Base-by-base conservation (phyloP, 345 rosid species). In the Microcos paniculata region DNA sequence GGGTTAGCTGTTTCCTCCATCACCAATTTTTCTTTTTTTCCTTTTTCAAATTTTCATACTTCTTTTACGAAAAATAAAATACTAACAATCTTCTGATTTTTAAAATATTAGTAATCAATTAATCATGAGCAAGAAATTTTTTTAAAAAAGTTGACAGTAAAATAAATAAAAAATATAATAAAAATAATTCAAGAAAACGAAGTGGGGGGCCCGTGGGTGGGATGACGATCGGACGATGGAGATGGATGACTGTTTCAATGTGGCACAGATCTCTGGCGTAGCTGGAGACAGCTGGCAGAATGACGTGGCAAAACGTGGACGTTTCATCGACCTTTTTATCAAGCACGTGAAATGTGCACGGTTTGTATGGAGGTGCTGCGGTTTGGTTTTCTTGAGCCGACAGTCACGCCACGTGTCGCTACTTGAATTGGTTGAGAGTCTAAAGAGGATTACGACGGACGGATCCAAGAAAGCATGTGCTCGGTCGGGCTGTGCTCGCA, bases 331-430 rank as follows among this genome's bases (percentile, higher is more conserved):
- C 30, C 31, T 10, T 26, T 28, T 21, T 12, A 56, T 7, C 15
- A 49, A 42, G 66, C 86, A 82, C 75, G 85, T 82, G 85, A 81
- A 77, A 43, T 55, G 65, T 30, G 77, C 40, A 49, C 23, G 52
- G 14, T 30, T 9, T 28, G 18, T 26, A n/a, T 62, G 48, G 61
- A n/a, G 11, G 8, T 21, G 16, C 2, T 14, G 42, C 49, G 12
- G 10, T 26, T 35, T 24, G 26, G 24, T 21, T 77, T 38, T 8
- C 65, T 70, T 16, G n/a, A 8, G 78, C 62, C 70, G 75, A 76
- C 67, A 35, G 56, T 2, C 65, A 62, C 59, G 62, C 81, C 85
- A 78, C 80, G 84, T 70, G 80, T 70, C 40, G 0, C 62, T 43
- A 6, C 71, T 73, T 1, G 2, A 46, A 30, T 57, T 31, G 70